Conservation (phyloP, 495 filamentous ascomycete species). For the Xylaria palmicola region DNA sequence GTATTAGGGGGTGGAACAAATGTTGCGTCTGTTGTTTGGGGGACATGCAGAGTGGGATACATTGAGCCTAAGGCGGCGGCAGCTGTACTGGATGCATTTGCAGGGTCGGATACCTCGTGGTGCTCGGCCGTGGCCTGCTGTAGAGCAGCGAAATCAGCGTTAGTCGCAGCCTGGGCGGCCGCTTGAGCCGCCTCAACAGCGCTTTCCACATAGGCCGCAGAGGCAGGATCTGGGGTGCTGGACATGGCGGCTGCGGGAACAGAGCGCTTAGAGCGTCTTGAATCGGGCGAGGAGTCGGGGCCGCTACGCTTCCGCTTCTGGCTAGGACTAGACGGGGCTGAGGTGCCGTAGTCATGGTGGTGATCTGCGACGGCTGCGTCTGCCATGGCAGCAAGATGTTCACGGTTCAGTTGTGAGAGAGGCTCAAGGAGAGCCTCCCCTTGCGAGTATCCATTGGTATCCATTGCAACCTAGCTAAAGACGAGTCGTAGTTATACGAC, state of each 20-base stretch:
- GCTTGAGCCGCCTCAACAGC: slow-evolving; percentile 48
- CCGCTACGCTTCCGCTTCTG: slow-evolving; percentile 48
- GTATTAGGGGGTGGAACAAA: slow-evolving; percentile 52
- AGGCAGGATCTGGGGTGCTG: slow-evolving; percentile 33
- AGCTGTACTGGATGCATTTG: slow-evolving; percentile 61
- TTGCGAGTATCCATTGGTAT: slow-evolving; percentile 33
- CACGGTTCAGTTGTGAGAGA: slow-evolving; percentile 27
- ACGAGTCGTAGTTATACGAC: slow-evolving; percentile 18
- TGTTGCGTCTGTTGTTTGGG: slow-evolving; percentile 67
- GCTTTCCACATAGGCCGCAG: slow-evolving; percentile 43
- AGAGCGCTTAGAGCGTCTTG: slow-evolving; percentile 45
- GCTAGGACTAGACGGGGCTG: slow-evolving; percentile 32
- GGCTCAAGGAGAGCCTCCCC: slow-evolving; percentile 35
- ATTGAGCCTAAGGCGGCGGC: slow-evolving; percentile 64
- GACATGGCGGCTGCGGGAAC: slow-evolving; percentile 40
- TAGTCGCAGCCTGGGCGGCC: slow-evolving; percentile 39
- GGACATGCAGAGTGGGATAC: slow-evolving; percentile 68
- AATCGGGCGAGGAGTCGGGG: slow-evolving; percentile 44
- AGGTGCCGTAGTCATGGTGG: slow-evolving; percentile 35
- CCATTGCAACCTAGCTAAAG: slow-evolving; percentile 24
- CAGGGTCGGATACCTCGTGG: slow-evolving; percentile 45
- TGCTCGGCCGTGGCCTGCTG: slow-evolving; percentile 47
- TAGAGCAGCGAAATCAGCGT: slow-evolving; percentile 50
- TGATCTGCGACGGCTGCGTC: slow-evolving; percentile 45
- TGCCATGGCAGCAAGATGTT: slow-evolving; percentile 40